A percentile compares a stretch with the other conserved stretches of the same genome.
Conservation (phyloP, 2,329 filamentous ascomycete genomes). For the Xylaria sp. region DNA sequence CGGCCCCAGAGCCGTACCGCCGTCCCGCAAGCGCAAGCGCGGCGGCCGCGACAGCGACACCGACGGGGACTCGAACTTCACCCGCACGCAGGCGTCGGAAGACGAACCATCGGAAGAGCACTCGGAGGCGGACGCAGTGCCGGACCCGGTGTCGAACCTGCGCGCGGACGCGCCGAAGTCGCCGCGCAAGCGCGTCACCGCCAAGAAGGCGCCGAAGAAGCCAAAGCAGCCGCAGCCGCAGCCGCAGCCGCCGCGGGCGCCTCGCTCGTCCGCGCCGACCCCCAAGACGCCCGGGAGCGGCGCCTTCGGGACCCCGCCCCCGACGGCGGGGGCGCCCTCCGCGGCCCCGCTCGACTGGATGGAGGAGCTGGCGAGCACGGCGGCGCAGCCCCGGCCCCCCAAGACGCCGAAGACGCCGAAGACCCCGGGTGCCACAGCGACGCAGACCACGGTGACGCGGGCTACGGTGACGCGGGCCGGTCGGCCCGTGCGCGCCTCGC, state of each 20-base stretch:
- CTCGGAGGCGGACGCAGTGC: slow-evolving; percentile 30
- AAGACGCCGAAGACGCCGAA: background rate
- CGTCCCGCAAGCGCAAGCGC: slow-evolving; percentile 21
- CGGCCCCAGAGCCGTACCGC: background rate
- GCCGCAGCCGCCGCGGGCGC: background rate
- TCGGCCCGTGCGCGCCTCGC: slow-evolving; percentile 1
- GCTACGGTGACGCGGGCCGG: slow-evolving; percentile 6
- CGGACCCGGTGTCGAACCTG: slow-evolving; percentile 25
- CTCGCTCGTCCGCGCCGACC: background rate
- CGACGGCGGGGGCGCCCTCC: background rate
- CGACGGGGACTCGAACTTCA: background rate
- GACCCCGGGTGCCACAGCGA: background rate
- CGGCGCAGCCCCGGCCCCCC: too few species aligned
- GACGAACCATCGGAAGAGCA: slow-evolving; percentile 27
- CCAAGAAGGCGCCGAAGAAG: background rate
- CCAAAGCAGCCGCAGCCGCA: background rate
- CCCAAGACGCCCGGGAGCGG: background rate
- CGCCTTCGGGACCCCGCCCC: background rate
- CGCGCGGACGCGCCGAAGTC: slow-evolving; percentile 5
- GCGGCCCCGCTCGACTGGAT: too few species aligned
- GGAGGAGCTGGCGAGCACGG: too few species aligned
- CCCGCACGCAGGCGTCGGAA: background rate
- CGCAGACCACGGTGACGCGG: background rate
- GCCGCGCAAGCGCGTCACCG: slow-evolving; percentile 1
- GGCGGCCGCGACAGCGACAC: too few species aligned